Base-by-base conservation (phyloP, 164 flowering plant species). In the Paratinospora sagittata region DNA sequence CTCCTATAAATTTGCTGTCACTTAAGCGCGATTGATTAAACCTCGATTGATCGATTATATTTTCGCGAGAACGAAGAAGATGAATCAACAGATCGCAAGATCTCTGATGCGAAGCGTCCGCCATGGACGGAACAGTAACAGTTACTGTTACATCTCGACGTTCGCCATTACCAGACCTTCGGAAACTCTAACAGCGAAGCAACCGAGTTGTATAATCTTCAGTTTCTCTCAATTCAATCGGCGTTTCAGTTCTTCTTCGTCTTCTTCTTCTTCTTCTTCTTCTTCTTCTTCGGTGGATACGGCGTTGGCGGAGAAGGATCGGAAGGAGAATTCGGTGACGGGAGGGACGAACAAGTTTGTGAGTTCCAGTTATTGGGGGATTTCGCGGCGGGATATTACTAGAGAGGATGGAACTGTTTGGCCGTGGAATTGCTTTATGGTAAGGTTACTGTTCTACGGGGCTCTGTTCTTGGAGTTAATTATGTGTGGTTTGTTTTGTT, bases 381-480 rank as follows among this genome's bases (percentile, higher is more conserved):
- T 93, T 61, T 14, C 78, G 67, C 77, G 87, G 75, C 83, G 81
- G 14, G 84, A 78, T 77, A 43, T 89, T 33, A 82, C 76, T n/a
- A 81, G 84, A 63, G 91, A 88, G 66, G 98, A 93, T 68, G 98
- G 98, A 12, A 84, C 89, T 13, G 87, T 73, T 21, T 93, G 97
- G 98, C 92, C 93, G 5, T 93, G 98, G 98, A 93, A 93, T 58
- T 93, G 97, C 66, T 93, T 93, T 78, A 89, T 82, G 93, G 98
- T 92, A 72, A 67, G 67, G 26, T 14, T 13, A 30, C 23, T 3
- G 23, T 8, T 55, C 24, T n/a, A 9, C 21, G 61, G 61, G 61
- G 61, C 21, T 55, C n/a, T 55, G 2, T 30, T 27, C 8, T 63
- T 63, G 13, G 37, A 30, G 27, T 12, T 21, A n/a, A n/a, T 13